Evolutionary conservation across 345 rosid genomes (phyloP).

Genomic region (Syzygium aromaticum): DNA sequence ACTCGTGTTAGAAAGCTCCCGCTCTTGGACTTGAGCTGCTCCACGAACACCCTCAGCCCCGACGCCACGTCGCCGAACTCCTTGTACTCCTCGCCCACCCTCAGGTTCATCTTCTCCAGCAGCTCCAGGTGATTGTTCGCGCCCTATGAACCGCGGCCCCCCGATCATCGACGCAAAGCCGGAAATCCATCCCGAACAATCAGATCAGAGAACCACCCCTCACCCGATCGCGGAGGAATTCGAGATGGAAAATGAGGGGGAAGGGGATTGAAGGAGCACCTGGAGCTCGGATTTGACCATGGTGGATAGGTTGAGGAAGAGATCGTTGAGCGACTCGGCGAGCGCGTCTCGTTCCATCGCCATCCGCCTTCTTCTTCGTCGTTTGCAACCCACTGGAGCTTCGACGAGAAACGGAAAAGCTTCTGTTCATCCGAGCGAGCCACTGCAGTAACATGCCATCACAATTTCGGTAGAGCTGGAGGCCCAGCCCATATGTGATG

Average conservation of each 20-base stretch:
- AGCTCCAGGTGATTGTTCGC: slow-evolving; percentile 59
- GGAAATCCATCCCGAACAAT: background rate
- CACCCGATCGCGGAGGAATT: background rate
- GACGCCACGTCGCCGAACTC: slow-evolving; percentile 75
- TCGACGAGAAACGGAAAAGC: background rate
- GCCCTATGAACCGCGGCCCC: slow-evolving; percentile 26
- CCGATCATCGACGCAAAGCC: background rate
- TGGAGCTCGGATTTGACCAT: slow-evolving; percentile 81
- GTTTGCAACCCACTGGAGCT: background rate
- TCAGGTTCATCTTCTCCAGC: slow-evolving; percentile 78
- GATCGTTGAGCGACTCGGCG: slow-evolving; percentile 54
- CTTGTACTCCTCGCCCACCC: slow-evolving; percentile 60
- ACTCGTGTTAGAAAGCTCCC: slow-evolving; percentile 62
- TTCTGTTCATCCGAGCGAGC: background rate
- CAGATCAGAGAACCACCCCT: background rate
- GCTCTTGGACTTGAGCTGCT: slow-evolving; percentile 63
- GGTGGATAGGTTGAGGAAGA: slow-evolving; percentile 53
- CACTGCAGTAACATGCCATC: background rate
- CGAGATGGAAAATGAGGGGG: background rate
- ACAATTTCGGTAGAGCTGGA: background rate
- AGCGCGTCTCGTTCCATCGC: slow-evolving; percentile 39
- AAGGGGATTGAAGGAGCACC: slow-evolving; percentile 16
- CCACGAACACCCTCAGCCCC: slow-evolving; percentile 62
- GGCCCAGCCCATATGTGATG: background rate
- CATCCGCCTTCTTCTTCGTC: background rate